Conservation (phyloP, 768 basidiomycete species). For the Trametes gibbosa region DNA sequence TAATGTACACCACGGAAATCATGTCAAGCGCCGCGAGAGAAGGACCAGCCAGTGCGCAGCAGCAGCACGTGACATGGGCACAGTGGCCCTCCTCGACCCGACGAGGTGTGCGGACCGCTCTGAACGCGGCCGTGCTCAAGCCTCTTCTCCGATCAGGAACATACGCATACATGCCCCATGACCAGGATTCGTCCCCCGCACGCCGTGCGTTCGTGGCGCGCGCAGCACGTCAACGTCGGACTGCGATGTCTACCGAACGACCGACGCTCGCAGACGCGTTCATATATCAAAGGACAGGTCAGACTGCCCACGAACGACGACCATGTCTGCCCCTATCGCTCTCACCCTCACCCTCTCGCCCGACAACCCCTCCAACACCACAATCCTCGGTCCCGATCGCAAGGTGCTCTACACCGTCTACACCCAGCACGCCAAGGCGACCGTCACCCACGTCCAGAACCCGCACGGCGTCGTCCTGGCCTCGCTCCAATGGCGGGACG, state of each 20-base stretch:
- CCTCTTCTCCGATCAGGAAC: not conserved
- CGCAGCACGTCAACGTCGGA: not conserved
- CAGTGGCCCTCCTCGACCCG: too few species aligned
- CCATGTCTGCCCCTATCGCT: slow-evolving; percentile 12
- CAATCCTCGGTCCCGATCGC: slow-evolving; percentile 32
- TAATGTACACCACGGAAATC: too few species aligned
- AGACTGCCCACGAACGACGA: too few species aligned
- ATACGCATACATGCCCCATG: too few species aligned
- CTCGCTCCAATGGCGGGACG: slow-evolving; percentile 38
- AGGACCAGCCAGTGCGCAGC: too few species aligned
- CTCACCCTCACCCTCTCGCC: slow-evolving; percentile 35
- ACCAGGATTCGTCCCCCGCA: not conserved
- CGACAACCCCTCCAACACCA: slow-evolving; percentile 44
- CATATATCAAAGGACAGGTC: too few species aligned
- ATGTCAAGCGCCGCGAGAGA: too few species aligned
- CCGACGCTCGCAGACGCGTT: not conserved
- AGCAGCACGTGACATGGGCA: too few species aligned
- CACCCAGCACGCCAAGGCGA: slow-evolving; percentile 33
- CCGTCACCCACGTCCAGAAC: slow-evolving; percentile 34
- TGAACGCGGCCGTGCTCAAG: not conserved
- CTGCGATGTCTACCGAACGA: not conserved
- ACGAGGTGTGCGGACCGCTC: too few species aligned
- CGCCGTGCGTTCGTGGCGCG: not conserved
- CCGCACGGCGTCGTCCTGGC: slow-evolving; percentile 35
- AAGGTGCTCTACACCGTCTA: slow-evolving; percentile 37